Evolutionary conservation across 2,329 filamentous ascomycete species (phyloP), one percentile per base, ranked within the genome.

Genomic region (Gaeumannomyces sp.): DNA sequence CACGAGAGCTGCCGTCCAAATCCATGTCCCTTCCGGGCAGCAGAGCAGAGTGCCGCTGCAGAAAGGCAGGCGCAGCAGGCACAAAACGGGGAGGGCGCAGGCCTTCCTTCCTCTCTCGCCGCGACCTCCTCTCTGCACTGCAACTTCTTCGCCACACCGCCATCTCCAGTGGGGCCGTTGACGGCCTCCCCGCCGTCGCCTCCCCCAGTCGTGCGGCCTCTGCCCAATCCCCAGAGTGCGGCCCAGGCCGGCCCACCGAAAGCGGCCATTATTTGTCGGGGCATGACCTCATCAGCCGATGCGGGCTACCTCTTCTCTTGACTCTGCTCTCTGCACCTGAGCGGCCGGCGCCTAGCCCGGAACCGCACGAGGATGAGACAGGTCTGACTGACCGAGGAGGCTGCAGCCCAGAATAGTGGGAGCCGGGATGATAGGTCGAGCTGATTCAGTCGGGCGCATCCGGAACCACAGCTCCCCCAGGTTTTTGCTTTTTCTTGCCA

Each of bases 261-360:
- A n/a, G 10, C 45, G 45, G 45, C 1, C 45, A n/a, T 22, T n/a
- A n/a, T 53, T n/a, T 53, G 22, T 53, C 22, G 45, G 45, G 60
- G 33, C 31, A 35, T 62, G 60, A 62, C 56, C 60, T 56, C 60
- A 62, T 62, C 60, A 62, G 60, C 60, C 38, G 60, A 62, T 62
- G 25, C 38, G 45, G 60, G 35, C 38, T 33, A 16, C 59, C 59
- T 61, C 59, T n/a, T n/a, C 38, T n/a, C 16, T 38, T 38, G 35
- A 38, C 35, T 38, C 35, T 38, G 35, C 14, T 16, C 35, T 38
- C 11, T 19, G 35, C 35, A 38, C 35, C 14, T 38, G 35, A 38
- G 35, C 35, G 35, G 16, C 35, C 35, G 16, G 35, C 35, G 35
- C 35, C 35, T 38, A 38, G 35, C 35, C 35, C 14, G 35, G 14